Base-by-base conservation (phyloP, 1,284 basidiomycete species). In the Malassezia globosa region DNA sequence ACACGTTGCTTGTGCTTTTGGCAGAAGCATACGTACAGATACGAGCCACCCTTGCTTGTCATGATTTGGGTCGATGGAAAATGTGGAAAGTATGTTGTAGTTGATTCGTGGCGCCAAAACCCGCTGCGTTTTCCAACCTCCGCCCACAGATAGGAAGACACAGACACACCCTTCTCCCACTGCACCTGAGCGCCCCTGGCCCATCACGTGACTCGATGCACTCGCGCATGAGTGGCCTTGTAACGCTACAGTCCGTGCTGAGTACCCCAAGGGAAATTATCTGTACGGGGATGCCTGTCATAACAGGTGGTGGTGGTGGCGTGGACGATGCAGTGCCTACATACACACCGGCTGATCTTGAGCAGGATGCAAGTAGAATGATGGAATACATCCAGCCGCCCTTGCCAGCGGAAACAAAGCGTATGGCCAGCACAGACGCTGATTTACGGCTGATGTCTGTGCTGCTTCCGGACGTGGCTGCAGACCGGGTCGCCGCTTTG, bases 1-100 rank as follows among this genome's bases (percentile, higher is more conserved):
- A 18, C 14, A 1, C 22, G 38, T 16, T 21, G 19, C 37, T 19
- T 33, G n/a, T n/a, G n/a, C n/a, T n/a, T n/a, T n/a, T n/a, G n/a
- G n/a, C n/a, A 1, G 11, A n/a, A 25, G 8, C n/a, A 14, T n/a
- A 52, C 50, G 24, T 31, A 52, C 50, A 52, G 29, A 25, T 52
- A 52, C 24, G 50, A 52, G 19, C 43, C 37, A 35, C 44, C 36
- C 19, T 45, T 45, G 40, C 39, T 39, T 37, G 49, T 35, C 49
- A 51, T 51, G n/a, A n/a, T n/a, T n/a, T n/a, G n/a, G n/a, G n/a
- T n/a, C n/a, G n/a, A n/a, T n/a, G 41, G 19, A 37, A 13, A 27
- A n/a, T 21, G 21, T 27, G 11, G 35, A 24, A 21, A 5, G 18
- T 24, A 5, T 18, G 22, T 29, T 13, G n/a, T n/a, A n/a, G n/a